Evolutionary conservation across 1,139 yeast genomes (phyloP).

Genomic region (Geotrichum bryndzae): DNA sequence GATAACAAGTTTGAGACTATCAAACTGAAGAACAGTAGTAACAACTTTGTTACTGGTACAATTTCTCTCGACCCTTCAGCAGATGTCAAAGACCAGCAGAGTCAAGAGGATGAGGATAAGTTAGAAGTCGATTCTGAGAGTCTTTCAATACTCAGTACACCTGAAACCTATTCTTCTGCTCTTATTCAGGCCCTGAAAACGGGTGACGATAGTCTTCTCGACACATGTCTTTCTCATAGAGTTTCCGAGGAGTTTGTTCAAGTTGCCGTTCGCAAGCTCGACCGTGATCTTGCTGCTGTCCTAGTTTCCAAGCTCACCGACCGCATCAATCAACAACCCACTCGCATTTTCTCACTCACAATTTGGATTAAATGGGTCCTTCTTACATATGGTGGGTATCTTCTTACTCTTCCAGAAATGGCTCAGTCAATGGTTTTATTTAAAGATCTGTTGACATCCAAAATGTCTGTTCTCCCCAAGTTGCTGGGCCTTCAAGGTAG

Average conservation of each 20-base stretch:
- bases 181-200: slow-evolving; percentile 39
- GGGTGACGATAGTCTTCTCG: slow-evolving; percentile 42
- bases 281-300: slow-evolving; percentile 65
- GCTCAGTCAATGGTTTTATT: slow-evolving; percentile 63
- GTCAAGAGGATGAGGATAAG: slow-evolving; percentile 31
- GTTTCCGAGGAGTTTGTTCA: slow-evolving; percentile 64
- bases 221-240: slow-evolving; percentile 62
- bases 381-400: slow-evolving; percentile 81
- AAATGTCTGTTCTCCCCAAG: slow-evolving; percentile 71
- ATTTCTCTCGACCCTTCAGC: neutral
- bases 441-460: slow-evolving; percentile 67
- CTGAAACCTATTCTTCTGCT: slow-evolving; percentile 37
- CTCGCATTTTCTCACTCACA: slow-evolving; percentile 67
- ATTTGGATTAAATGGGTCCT: slow-evolving; percentile 92
- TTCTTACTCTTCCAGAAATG: slow-evolving; percentile 64
- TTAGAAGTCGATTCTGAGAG: slow-evolving; percentile 39
- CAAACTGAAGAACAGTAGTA: neutral
- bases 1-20: neutral
- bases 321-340: slow-evolving; percentile 61
- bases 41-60: neutral
- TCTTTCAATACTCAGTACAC: slow-evolving; percentile 36
- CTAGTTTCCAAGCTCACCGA: slow-evolving; percentile 80
- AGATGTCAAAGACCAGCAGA: slow-evolving; percentile 23
- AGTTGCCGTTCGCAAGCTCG: slow-evolving; percentile 62
- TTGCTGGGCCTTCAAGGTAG: slow-evolving; percentile 78